Percentiles rank a stretch among this genome's conserved stretches.
These are phyloP conservation scores for Thermoascus crustaceus DNA, from an alignment of 2,329 filamentous ascomycete genomes.

Conservation along the genomic window DNA sequence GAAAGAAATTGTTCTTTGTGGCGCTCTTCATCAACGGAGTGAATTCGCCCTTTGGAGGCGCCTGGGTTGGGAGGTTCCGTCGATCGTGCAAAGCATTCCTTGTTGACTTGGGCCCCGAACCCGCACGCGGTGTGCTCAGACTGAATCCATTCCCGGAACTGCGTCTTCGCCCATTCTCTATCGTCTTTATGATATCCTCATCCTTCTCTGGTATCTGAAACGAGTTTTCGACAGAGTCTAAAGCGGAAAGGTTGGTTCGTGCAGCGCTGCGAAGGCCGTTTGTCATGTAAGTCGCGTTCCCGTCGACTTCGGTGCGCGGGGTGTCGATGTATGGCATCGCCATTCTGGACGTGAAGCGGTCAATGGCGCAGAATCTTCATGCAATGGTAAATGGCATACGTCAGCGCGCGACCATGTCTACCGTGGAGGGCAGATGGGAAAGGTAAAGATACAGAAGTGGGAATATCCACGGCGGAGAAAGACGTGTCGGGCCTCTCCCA, in stretches of 20 bases:
- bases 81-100: constrained; percentile 55
- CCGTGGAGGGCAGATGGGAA: constrained; percentile 1
- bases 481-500: constrained; percentile 32
- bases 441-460: constrained; percentile 3
- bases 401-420: constrained; percentile 19
- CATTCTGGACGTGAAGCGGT: constrained; percentile 42
- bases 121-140: constrained; percentile 66
- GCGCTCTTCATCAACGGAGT: constrained; percentile 80
- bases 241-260: constrained; percentile 36
- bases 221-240: constrained; percentile 81
- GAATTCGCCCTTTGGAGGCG: constrained; percentile 62
- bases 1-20: constrained; percentile 59
- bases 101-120: constrained; percentile 42
- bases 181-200: constrained; percentile 65
- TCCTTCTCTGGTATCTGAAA: constrained; percentile 74
- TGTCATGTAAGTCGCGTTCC: constrained; percentile 73
- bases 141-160: constrained; percentile 47
- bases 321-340: constrained; percentile 68
- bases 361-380: constrained; percentile 2
- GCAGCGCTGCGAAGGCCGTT: constrained; percentile 51
- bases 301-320: constrained; percentile 68
- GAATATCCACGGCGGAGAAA: constrained; percentile 6
- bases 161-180: constrained; percentile 55
- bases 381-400: background rate
- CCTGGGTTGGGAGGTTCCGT: constrained; percentile 59